A percentile compares a stretch with the other conserved stretches of the same genome.
phyloP scores from a whole-genome alignment of 108 stramenopile species.

The Nitzschia sp. region DNA sequence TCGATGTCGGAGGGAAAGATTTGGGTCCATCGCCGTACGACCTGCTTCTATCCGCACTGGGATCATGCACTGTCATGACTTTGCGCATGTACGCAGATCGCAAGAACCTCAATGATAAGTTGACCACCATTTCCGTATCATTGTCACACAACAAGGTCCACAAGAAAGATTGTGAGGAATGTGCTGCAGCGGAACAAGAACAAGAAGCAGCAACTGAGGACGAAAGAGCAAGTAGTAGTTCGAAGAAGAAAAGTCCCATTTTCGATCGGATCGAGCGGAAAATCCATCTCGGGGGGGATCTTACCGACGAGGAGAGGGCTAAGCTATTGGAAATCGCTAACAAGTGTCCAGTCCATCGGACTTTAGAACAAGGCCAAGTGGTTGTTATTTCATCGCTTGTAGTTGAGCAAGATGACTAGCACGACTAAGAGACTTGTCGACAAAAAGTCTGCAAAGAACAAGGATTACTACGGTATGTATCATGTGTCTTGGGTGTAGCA shows the following conservation, averaged over 20 bases:
- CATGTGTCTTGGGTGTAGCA: too few relatives aligned
- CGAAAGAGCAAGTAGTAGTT: neutral
- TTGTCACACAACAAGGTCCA: slow-evolving; percentile 39
- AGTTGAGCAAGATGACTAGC: too few relatives aligned
- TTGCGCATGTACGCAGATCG: slow-evolving; percentile 46
- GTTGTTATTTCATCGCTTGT: neutral
- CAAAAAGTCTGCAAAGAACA: too few relatives aligned
- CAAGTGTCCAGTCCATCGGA: slow-evolving; percentile 42
- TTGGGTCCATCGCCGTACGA: slow-evolving; percentile 28
- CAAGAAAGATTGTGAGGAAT: slow-evolving; percentile 38
- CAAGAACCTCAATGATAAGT: slow-evolving; percentile 12
- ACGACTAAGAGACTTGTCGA: too few relatives aligned
- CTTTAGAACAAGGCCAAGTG: slow-evolving; percentile 29
- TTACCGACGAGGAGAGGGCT: slow-evolving; percentile 24
- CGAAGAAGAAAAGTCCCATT: slow-evolving; percentile 5
- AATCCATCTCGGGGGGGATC: slow-evolving; percentile 25
- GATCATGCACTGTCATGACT: slow-evolving; percentile 42
- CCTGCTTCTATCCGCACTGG: slow-evolving; percentile 29
- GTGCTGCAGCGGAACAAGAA: slow-evolving; percentile 7
- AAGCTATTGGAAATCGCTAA: slow-evolving; percentile 36
- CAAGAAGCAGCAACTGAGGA: neutral
- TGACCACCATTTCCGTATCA: slow-evolving; percentile 29
- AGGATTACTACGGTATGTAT: too few relatives aligned
- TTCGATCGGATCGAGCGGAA: slow-evolving; percentile 32
- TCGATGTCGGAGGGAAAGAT: slow-evolving; percentile 17